Percentiles rank a stretch among this genome's conserved stretches.
phyloP scores from a whole-genome alignment of 2,329 filamentous ascomycete genomes.

The Ceratocystis albifundus region DNA sequence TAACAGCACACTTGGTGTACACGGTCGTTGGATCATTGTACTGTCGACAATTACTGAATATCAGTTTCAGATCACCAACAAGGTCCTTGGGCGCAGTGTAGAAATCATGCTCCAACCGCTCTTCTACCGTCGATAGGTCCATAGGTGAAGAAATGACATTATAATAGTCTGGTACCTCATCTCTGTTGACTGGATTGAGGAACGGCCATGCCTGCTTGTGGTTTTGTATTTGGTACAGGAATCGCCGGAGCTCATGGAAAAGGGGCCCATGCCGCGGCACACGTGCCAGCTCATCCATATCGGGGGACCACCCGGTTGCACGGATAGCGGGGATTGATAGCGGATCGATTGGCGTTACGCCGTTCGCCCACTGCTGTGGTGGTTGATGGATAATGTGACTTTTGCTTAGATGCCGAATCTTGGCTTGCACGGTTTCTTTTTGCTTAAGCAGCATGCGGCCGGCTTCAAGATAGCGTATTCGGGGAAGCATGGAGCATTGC shows the following conservation, averaged over 20 bases:
- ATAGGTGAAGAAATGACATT: conserved; percentile 97
- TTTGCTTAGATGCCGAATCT: conserved; percentile 83
- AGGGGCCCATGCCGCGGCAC: conserved; percentile 93
- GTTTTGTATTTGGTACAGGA: conserved; percentile 92
- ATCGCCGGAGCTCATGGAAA: conserved; percentile 83
- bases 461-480: conserved; percentile 84
- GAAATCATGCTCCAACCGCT: conserved; percentile 83
- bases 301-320: conserved; percentile 85
- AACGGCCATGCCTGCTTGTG: conserved; percentile 92
- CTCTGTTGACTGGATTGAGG: conserved; percentile 80
- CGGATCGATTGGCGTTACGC: conserved; percentile 65
- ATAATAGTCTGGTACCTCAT: conserved; percentile 98
- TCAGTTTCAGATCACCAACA: conserved; percentile 71
- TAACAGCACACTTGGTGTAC: conserved; percentile 90
- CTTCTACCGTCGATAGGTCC: conserved; percentile 93
- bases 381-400: conserved; percentile 79
- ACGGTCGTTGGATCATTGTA: conserved; percentile 95
- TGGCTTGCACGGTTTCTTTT: conserved; percentile 87
- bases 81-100: conserved; percentile 91
- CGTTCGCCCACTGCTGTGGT: conserved; percentile 74
- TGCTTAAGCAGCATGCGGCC: conserved; percentile 94
- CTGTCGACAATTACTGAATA: conserved; percentile 88
- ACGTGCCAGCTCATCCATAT: conserved; percentile 94
- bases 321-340: conserved; percentile 79
- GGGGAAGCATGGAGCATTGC: conserved; percentile 96